These are phyloP conservation scores for Catharanthus roseus DNA, from an alignment of 257 asterid species.

Conservation along the genomic window DNA sequence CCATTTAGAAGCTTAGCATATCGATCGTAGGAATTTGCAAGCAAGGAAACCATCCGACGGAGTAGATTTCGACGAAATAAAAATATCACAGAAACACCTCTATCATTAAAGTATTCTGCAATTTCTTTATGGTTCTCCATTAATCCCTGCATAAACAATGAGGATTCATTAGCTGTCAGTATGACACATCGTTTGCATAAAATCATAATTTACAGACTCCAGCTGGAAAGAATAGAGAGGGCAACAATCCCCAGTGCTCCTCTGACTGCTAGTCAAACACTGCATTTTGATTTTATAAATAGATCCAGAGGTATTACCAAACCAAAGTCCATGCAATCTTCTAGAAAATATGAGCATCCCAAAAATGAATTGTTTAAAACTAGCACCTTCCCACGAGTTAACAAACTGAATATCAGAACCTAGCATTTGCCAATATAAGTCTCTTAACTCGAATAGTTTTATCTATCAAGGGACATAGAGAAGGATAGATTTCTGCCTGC, in stretches of 20 bases:
- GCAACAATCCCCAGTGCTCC: neutral
- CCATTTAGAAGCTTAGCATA: constrained; percentile 37
- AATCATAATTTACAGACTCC: neutral
- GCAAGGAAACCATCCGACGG: constrained; percentile 37
- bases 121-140: constrained; percentile 33
- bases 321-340: neutral
- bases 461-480: neutral
- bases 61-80: constrained; percentile 36
- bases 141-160: constrained; percentile 27
- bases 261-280: neutral
- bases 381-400: neutral
- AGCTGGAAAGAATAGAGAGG: neutral
- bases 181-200: neutral
- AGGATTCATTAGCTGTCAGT: neutral
- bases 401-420: neutral
- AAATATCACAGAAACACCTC: constrained; percentile 38
- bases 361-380: neutral
- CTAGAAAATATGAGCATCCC: neutral
- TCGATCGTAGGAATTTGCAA: constrained; percentile 39
- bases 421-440: neutral
- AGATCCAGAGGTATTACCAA: neutral
- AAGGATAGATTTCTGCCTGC: neutral
- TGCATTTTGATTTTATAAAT: neutral
- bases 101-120: constrained; percentile 34
- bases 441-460: neutral